Evolutionary conservation across 2,329 filamentous ascomycete species (phyloP), one percentile per base, ranked within the genome.

Genomic region (Orbilia ellipsospora): DNA sequence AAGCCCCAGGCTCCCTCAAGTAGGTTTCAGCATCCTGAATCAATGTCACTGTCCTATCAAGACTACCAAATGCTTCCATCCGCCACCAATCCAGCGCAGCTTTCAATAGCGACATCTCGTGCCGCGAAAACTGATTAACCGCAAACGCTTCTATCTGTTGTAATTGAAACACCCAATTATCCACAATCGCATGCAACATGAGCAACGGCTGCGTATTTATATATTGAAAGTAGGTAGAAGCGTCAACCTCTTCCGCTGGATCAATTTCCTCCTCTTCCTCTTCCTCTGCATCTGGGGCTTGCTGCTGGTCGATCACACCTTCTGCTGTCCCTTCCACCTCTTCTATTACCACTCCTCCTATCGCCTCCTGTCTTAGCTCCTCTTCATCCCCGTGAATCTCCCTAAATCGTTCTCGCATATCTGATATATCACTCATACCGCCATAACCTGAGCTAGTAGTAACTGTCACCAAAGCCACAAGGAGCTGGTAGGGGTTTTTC

Each of bases 81-180:
- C 54, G 16, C 66, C 66, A 70, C 42, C 60, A 63, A 2, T 51
- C 50, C 12, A 40, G 50, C 20, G 45, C 57, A 2, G 4, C 16
- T 2, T 63, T 48, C 26, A 70, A 31, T 31, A 70, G n/a, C 8
- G 15, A 18, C 51, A 28, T 57, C 54, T 70, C 66, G 16, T 70
- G 51, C 8, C 18, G 51, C 2, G 48, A 50, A 44, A 61, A 70
- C 7, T 18, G 45, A 2, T 15, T 6, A 18, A 31, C 16, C 6
- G 57, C 52, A 26, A 28, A 23, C 0, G 26, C 8, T 10, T 63
- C 31, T 15, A 70, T 12, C 18, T 70, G 66, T 1, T 52, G 15
- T 26, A 70, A 16, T 16, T 70, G 66, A 28, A 55, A 70, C 13
- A 26, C 57, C 10, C 62, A 70, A n/a, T 57, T 56, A 20, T 63